Conservation (phyloP, 345 rosid genomes). For the Moricandia arvensis region DNA sequence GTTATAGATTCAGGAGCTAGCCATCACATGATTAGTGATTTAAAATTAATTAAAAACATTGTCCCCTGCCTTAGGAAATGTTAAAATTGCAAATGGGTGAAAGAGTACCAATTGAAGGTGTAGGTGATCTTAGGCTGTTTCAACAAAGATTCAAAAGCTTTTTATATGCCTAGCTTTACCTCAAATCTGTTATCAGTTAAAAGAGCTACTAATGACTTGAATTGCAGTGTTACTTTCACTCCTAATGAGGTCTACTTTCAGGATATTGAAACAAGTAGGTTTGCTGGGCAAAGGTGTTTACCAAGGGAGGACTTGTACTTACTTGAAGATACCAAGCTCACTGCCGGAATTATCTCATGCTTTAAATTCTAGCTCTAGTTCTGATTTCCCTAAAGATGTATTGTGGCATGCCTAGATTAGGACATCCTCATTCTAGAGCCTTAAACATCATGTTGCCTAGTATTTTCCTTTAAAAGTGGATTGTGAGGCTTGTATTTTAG, state of each 20-base stretch:
- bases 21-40: not conserved
- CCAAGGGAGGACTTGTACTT: too few relatives aligned
- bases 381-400: not conserved
- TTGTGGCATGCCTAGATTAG: conserved; percentile 1
- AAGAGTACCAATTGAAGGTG: not conserved
- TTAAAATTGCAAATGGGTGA: not conserved
- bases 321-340: too few relatives aligned
- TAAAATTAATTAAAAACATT: too few relatives aligned
- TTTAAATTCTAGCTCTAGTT: not conserved
- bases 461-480: too few relatives aligned
- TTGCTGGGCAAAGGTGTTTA: too few relatives aligned
- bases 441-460: not conserved
- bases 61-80: not conserved
- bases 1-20: not conserved
- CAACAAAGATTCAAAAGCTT: too few relatives aligned
- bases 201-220: too few relatives aligned
- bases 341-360: too few relatives aligned
- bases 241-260: not conserved
- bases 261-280: too few relatives aligned
- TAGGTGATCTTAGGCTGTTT: not conserved
- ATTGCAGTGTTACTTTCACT: not conserved
- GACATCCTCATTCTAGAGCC: not conserved
- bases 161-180: too few relatives aligned
- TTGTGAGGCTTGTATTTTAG: not conserved
- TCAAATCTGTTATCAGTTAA: not conserved